Percentiles rank a stretch among this genome's conserved stretches.
phyloP scores from a whole-genome alignment of 1,139 yeast genomes.

The Zygoascus meyerae region DNA sequence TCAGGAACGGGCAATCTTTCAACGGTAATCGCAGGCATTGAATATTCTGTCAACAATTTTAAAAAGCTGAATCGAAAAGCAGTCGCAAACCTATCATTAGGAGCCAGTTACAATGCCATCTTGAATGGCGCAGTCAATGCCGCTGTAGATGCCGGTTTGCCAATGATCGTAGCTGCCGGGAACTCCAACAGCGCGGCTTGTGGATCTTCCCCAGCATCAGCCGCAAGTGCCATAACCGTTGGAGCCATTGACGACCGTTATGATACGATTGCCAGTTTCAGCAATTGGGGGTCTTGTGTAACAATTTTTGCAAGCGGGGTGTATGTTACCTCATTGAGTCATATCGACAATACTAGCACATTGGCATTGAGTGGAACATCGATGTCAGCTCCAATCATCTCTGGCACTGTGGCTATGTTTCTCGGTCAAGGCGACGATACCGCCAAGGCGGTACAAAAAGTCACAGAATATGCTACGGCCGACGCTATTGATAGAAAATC shows the following conservation, averaged over 20 bases:
- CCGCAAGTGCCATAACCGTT: conserved; percentile 67
- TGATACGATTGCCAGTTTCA: conserved; percentile 67
- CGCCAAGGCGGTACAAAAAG: conserved; percentile 29
- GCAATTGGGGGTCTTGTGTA: conserved; percentile 89
- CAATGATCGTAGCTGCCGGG: conserved; percentile 86
- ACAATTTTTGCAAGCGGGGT: conserved; percentile 84
- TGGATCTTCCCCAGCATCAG: conserved; percentile 72
- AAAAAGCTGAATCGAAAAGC: conserved; percentile 45
- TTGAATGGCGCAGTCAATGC: conserved; percentile 72
- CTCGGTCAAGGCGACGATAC: conserved; percentile 52
- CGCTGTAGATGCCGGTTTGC: conserved; percentile 64
- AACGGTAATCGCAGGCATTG: conserved; percentile 69
- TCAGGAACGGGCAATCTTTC: conserved; percentile 59
- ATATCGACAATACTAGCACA: conserved; percentile 23
- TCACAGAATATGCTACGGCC: conserved; percentile 21
- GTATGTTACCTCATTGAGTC: conserved; percentile 38
- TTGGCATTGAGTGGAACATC: conserved; percentile 71
- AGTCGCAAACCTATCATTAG: conserved; percentile 74
- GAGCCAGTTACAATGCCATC: conserved; percentile 61
- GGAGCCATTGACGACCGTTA: conserved; percentile 80
- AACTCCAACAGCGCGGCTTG: conserved; percentile 78
- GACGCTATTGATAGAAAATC: conserved; percentile 30
- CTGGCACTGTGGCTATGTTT: conserved; percentile 65
- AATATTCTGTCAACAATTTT: conserved; percentile 65
- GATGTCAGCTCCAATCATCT: conserved; percentile 80